Conservation (phyloP, 1,284 basidiomycete genomes). For the Malassezia globosa region DNA sequence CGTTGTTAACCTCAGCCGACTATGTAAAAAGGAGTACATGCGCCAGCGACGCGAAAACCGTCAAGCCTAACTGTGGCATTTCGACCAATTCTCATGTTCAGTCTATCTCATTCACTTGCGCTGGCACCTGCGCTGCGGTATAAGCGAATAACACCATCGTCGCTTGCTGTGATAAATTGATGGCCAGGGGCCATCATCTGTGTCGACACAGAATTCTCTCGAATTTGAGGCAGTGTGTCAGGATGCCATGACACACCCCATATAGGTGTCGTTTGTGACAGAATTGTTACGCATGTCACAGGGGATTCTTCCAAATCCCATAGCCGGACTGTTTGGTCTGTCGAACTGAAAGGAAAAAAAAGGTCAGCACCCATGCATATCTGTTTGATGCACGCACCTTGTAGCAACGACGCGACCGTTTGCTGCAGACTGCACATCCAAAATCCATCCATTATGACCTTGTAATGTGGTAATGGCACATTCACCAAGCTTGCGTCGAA, state of each 20-base stretch:
- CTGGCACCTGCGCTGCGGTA: slow-evolving; percentile 14
- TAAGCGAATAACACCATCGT: slow-evolving; percentile 9
- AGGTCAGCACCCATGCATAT: not conserved
- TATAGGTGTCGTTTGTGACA: slow-evolving; percentile 3
- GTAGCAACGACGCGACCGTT: slow-evolving; percentile 15
- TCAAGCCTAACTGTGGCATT: not conserved
- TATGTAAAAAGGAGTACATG: slow-evolving; percentile 14
- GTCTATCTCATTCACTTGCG: not conserved
- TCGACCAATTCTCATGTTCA: not conserved
- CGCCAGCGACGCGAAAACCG: slow-evolving; percentile 3
- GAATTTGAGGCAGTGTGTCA: not conserved
- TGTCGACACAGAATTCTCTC: not conserved
- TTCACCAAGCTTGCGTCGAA: not conserved
- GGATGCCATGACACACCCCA: slow-evolving; percentile 13
- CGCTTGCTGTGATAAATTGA: slow-evolving; percentile 4
- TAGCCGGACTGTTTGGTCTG: slow-evolving; percentile 5
- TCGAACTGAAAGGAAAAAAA: too few species aligned
- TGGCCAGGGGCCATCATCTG: slow-evolving; percentile 5
- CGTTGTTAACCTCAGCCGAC: slow-evolving; percentile 4
- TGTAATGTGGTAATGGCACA: slow-evolving; percentile 9
- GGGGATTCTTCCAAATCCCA: slow-evolving; percentile 15
- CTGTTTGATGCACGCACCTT: too few species aligned
- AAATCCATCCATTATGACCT: slow-evolving; percentile 14
- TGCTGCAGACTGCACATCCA: slow-evolving; percentile 9
- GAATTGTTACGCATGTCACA: not conserved